A percentile compares a stretch with the other conserved stretches of the same genome.
Evolutionary conservation across 2,329 filamentous ascomycete genomes (phyloP).

Genomic region (Aspergillus cejpii): DNA sequence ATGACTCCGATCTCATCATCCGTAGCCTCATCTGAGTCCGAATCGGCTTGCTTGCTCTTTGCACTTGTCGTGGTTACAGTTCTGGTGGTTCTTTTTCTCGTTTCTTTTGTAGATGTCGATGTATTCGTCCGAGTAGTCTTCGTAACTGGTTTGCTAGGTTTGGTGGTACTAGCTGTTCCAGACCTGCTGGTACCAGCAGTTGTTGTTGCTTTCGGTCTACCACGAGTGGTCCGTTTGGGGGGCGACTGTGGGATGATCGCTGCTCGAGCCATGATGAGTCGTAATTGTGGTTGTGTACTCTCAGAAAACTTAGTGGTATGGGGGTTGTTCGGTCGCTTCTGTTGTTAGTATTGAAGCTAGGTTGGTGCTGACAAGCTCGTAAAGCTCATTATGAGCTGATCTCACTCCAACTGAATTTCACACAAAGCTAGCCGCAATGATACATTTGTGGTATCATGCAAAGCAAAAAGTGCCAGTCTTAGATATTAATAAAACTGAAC

Average conservation of each 20-base stretch:
- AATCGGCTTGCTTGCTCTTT: constrained; percentile 4
- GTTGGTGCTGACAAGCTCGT: not conserved
- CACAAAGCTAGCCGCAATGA: not conserved
- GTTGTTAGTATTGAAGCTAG: not conserved
- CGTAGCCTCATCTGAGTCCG: constrained; percentile 19
- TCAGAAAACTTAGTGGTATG: not conserved
- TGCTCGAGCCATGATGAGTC: constrained; percentile 21
- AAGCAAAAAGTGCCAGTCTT: not conserved
- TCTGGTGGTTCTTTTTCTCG: constrained; percentile 9
- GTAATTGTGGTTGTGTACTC: not conserved
- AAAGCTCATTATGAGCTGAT: constrained; percentile 2
- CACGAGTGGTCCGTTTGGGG: constrained; percentile 18
- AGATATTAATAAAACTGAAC: not conserved
- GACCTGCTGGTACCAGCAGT: constrained; percentile 2
- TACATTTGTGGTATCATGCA: not conserved
- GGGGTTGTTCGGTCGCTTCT: not conserved
- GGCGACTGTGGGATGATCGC: constrained; percentile 21
- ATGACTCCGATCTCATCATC: constrained; percentile 23
- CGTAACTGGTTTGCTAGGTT: constrained; percentile 6
- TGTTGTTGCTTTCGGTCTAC: constrained; percentile 10
- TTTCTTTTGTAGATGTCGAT: constrained; percentile 9
- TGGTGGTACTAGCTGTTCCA: constrained; percentile 8
- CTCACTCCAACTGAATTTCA: not conserved
- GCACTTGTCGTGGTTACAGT: constrained; percentile 2
- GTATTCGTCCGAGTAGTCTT: constrained; percentile 12